Percentiles rank a stretch among this genome's conserved stretches.
phyloP scores from a whole-genome alignment of 345 rosid species.

The Dovyalis caffra region DNA sequence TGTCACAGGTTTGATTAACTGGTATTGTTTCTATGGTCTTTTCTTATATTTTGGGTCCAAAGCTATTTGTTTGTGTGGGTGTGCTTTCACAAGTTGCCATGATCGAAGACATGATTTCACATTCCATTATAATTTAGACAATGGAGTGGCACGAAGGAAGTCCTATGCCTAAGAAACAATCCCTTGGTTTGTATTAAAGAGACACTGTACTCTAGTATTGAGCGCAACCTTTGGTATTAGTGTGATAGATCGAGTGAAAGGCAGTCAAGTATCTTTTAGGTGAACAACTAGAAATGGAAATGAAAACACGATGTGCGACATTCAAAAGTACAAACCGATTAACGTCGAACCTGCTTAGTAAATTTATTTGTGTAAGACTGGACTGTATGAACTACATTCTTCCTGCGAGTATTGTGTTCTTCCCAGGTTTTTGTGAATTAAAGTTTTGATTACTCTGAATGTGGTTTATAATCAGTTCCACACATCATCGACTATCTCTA shows the following conservation, averaged over 20 bases:
- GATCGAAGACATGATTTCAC: background rate
- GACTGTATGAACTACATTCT: background rate
- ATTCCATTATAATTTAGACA: background rate
- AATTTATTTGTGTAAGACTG: background rate
- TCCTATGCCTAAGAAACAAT: background rate
- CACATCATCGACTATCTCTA: background rate
- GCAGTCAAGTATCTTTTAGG: background rate
- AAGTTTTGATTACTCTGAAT: background rate
- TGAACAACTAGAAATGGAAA: background rate
- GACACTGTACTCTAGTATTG: background rate
- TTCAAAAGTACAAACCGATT: background rate
- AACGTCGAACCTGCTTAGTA: background rate
- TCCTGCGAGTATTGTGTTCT: background rate
- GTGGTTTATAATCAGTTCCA: background rate
- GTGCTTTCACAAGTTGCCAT: background rate
- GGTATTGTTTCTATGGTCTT: conserved; percentile 57
- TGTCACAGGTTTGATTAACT: conserved; percentile 96
- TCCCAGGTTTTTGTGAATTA: background rate
- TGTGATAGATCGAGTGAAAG: background rate
- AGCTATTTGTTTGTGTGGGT: background rate
- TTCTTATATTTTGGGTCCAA: conserved; percentile 24
- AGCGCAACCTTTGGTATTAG: background rate
- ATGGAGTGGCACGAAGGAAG: background rate
- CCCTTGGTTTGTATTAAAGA: background rate
- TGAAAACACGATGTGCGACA: background rate